Evolutionary conservation across 2,329 filamentous ascomycete species (phyloP).

Genomic region (Fusarium sp.): DNA sequence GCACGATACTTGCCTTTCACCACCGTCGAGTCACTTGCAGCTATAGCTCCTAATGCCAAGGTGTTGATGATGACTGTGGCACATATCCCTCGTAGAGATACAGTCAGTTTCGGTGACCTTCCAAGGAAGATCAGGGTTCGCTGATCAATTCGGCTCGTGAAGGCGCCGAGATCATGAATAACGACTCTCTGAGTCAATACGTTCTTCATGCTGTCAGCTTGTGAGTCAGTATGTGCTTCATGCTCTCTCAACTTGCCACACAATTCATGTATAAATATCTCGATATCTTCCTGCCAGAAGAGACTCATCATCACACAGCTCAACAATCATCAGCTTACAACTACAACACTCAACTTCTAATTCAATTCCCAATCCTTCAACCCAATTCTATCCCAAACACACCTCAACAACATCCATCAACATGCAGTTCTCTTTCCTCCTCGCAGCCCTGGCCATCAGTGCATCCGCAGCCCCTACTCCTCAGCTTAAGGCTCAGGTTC

Average conservation of each 20-base stretch:
- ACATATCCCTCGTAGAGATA: background rate
- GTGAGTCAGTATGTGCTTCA: background rate
- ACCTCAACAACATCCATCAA: background rate
- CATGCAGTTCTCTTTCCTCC: background rate
- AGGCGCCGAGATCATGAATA: background rate
- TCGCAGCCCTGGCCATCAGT: background rate
- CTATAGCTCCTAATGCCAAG: background rate
- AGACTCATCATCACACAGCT: background rate
- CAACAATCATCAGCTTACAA: background rate
- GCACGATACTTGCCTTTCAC: background rate
- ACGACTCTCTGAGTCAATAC: background rate
- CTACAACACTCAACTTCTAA: background rate
- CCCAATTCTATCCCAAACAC: background rate
- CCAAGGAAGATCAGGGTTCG: no score
- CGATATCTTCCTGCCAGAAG: background rate
- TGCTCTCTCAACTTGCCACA: background rate
- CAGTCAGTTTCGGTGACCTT: background rate
- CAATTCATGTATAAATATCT: background rate
- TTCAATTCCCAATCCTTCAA: background rate
- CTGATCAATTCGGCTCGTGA: background rate
- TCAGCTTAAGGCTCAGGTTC: background rate
- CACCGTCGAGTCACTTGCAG: background rate
- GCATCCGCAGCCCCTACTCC: background rate
- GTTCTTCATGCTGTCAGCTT: background rate
- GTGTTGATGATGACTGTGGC: background rate